Evolutionary conservation across 495 filamentous ascomycete species (phyloP).

Genomic region (Poronia punctata): DNA sequence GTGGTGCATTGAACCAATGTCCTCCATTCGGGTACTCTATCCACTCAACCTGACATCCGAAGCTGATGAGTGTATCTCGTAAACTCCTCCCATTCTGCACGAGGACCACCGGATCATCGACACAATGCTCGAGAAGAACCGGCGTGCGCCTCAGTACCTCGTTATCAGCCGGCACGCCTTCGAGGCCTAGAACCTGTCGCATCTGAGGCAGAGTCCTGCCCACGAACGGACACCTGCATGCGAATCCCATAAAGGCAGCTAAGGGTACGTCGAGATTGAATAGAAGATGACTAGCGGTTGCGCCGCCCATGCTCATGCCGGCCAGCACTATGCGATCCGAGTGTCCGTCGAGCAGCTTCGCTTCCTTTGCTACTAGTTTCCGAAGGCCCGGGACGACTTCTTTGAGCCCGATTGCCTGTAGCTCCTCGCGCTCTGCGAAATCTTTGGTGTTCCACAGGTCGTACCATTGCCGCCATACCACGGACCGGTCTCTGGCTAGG

Average conservation of each 20-base stretch:
- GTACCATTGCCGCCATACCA: slow-evolving; percentile 35
- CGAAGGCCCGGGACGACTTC: slow-evolving; percentile 22
- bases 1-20: slow-evolving; percentile 49
- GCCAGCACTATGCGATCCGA: slow-evolving; percentile 29
- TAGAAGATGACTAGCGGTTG: slow-evolving; percentile 38
- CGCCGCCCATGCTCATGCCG: slow-evolving; percentile 33
- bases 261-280: slow-evolving; percentile 29
- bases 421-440: slow-evolving; percentile 27
- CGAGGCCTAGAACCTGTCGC: slow-evolving; percentile 17
- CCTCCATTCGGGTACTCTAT: slow-evolving; percentile 45
- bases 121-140: slow-evolving; percentile 49
- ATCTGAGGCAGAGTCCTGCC: slow-evolving; percentile 21
- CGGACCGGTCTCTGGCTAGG: slow-evolving; percentile 30
- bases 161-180: slow-evolving; percentile 9
- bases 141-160: slow-evolving; percentile 29
- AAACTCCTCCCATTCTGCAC: slow-evolving; percentile 36
- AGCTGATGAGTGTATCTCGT: slow-evolving; percentile 26
- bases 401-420: slow-evolving; percentile 27
- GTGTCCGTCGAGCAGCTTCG: slow-evolving; percentile 21
- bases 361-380: slow-evolving; percentile 20
- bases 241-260: slow-evolving; percentile 47
- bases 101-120: slow-evolving; percentile 43
- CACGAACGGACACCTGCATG: slow-evolving; percentile 48
- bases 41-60: slow-evolving; percentile 43
- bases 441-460: slow-evolving; percentile 31